A percentile compares a stretch with the other conserved stretches of the same genome.
phyloP scores from a whole-genome alignment of 2,329 filamentous ascomycete species.

The Xylaria sp. region DNA sequence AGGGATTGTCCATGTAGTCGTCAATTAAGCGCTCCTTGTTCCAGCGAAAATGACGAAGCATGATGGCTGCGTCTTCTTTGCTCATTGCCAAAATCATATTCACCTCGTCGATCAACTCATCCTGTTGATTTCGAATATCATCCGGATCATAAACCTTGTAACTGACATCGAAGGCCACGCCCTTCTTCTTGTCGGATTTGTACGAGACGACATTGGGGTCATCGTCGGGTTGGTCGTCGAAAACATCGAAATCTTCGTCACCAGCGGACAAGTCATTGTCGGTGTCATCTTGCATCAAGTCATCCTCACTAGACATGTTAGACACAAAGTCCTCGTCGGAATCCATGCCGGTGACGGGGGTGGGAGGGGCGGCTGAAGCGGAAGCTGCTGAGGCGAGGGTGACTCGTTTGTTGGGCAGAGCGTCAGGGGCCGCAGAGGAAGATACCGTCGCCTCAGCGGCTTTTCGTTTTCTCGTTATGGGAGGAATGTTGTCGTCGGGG shows the following conservation, averaged over 20 bases:
- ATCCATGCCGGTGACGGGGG: conserved; percentile 80
- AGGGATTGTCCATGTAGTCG: conserved; percentile 91
- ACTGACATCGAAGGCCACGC: conserved; percentile 82
- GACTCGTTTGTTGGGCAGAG: conserved; percentile 62
- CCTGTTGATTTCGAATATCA: conserved; percentile 87
- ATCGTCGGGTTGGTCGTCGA: conserved; percentile 67
- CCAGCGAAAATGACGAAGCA: conserved; percentile 91
- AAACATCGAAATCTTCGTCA: conserved; percentile 70
- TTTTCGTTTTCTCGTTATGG: conserved; percentile 69
- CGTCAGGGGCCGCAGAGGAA: conserved; percentile 56
- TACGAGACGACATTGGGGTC: conserved; percentile 63
- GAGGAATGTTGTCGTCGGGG: conserved; percentile 65
- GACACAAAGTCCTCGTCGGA: conserved; percentile 96
- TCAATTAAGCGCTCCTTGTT: conserved; percentile 96
- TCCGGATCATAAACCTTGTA: conserved; percentile 82
- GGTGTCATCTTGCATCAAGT: conserved; percentile 79
- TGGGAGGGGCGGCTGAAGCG: conserved; percentile 61
- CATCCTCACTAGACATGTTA: conserved; percentile 79
- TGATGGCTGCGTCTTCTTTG: conserved; percentile 88
- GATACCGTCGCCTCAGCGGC: conserved; percentile 72
- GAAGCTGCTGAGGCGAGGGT: conserved; percentile 58
- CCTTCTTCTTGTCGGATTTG: conserved; percentile 76
- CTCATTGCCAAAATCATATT: conserved; percentile 90
- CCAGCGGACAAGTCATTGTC: conserved; percentile 73
- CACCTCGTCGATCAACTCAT: conserved; percentile 87